Conservation (phyloP, 2,329 filamentous ascomycete genomes). For the Scedosporium boydii region DNA sequence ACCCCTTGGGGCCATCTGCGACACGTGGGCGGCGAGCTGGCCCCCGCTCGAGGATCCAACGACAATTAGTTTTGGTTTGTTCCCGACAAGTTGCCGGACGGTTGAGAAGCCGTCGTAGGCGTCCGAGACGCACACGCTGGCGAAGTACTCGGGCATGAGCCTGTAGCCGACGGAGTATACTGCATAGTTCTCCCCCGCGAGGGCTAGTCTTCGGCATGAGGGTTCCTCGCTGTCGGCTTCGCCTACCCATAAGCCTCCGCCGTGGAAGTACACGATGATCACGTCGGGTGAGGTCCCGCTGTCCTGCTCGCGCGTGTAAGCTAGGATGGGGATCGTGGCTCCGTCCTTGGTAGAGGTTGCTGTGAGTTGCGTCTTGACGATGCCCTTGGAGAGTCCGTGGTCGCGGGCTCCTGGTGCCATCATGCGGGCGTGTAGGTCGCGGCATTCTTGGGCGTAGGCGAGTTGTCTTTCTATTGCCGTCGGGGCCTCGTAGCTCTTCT, state of each 20-base stretch:
- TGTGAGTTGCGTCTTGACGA: conserved; percentile 19
- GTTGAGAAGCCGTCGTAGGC: conserved; percentile 25
- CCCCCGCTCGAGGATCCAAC: conserved; percentile 38
- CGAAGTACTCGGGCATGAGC: conserved; percentile 29
- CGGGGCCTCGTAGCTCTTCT: conserved; percentile 18
- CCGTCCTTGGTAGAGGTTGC: conserved; percentile 23
- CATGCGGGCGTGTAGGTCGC: conserved; percentile 24
- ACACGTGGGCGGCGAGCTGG: conserved; percentile 34
- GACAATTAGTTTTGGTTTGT: conserved; percentile 20
- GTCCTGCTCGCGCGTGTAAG: conserved; percentile 17
- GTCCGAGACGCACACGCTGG: conserved; percentile 30
- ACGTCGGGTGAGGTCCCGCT: conserved; percentile 11
- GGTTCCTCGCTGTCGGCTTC: conserved; percentile 40
- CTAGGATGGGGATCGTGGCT: conserved; percentile 25
- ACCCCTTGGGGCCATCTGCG: conserved; percentile 19
- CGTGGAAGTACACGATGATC: conserved; percentile 36
- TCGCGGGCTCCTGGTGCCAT: conserved; percentile 25
- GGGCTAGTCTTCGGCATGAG: conserved; percentile 30
- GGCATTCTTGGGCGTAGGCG: conserved; percentile 30
- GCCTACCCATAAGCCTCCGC: conserved; percentile 36
- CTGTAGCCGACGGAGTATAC: conserved; percentile 38
- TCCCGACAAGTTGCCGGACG: conserved; percentile 5
- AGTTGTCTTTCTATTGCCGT: conserved; percentile 24
- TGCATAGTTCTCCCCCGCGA: conserved; percentile 14
- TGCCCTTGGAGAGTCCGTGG: conserved; percentile 23